phyloP scores from a whole-genome alignment of 2,329 filamentous ascomycete species.

The Colletotrichum filicis region DNA sequence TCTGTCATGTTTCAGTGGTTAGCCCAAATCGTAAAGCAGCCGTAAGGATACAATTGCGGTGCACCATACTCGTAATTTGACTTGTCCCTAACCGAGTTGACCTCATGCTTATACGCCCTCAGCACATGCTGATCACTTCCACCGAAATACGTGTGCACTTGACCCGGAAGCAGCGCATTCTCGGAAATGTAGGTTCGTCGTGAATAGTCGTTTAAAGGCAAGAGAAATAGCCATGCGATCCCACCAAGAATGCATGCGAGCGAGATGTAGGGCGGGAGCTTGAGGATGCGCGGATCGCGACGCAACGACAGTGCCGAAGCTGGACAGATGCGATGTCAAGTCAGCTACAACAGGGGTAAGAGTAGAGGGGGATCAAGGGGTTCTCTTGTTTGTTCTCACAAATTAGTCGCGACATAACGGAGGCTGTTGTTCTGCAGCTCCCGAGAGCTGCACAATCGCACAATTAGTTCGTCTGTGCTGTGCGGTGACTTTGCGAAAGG shows the following conservation, averaged over 20 bases:
- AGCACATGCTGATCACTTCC: constrained; percentile 97
- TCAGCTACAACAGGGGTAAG: constrained; percentile 1
- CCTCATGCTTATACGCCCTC: constrained; percentile 87
- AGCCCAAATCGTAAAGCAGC: background rate
- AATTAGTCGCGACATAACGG: constrained; percentile 63
- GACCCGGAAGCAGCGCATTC: constrained; percentile 93
- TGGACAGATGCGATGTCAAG: constrained; percentile 42
- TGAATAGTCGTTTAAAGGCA: constrained; percentile 92
- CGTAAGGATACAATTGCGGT: background rate
- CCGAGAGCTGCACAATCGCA: constrained; percentile 11
- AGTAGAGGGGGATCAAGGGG: background rate
- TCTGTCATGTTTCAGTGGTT: constrained; percentile 44
- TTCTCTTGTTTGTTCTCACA: constrained; percentile 52
- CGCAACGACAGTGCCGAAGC: constrained; percentile 76
- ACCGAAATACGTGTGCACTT: constrained; percentile 97
- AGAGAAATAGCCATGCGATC: constrained; percentile 87
- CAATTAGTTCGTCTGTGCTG: constrained; percentile 20
- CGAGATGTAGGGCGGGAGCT: constrained; percentile 88
- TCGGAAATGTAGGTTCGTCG: constrained; percentile 96
- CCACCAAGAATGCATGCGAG: constrained; percentile 86
- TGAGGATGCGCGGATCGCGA: constrained; percentile 83
- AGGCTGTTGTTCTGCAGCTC: constrained; percentile 14
- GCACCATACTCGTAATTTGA: constrained; percentile 63
- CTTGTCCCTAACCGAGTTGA: constrained; percentile 69
- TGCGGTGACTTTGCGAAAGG: background rate